Percentiles rank a stretch among this genome's conserved stretches.
Evolutionary conservation across 352 stramenopile species (phyloP).

Genomic region (Plasmopara viticola): DNA sequence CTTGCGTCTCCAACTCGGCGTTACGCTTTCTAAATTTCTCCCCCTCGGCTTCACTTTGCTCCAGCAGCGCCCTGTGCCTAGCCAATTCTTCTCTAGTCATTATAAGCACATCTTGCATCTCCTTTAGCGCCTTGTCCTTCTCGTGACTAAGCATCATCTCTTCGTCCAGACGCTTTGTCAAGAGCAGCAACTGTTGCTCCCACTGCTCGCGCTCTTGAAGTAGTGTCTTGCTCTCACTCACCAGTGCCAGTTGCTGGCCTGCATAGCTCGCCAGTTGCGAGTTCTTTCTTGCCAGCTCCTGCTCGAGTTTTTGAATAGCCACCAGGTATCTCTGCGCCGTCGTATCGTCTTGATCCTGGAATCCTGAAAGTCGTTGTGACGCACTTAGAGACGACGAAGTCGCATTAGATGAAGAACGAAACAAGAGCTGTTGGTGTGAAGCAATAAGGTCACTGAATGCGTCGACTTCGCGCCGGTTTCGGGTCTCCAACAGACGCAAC

Average conservation of each 20-base stretch:
- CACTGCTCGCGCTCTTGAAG: slow-evolving; percentile 57
- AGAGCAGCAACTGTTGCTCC: slow-evolving; percentile 45
- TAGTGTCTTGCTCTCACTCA: slow-evolving; percentile 70
- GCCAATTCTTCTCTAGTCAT: slow-evolving; percentile 50
- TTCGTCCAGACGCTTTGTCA: slow-evolving; percentile 53
- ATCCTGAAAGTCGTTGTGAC: slow-evolving; percentile 5
- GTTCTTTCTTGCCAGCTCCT: slow-evolving; percentile 62
- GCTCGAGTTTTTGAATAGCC: slow-evolving; percentile 64
- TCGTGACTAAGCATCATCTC: slow-evolving; percentile 54
- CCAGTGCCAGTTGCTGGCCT: slow-evolving; percentile 54
- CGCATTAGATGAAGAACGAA: slow-evolving; percentile 24
- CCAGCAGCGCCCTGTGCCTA: slow-evolving; percentile 47
- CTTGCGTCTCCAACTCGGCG: slow-evolving; percentile 42
- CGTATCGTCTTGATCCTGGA: slow-evolving; percentile 23
- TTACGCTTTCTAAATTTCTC: slow-evolving; percentile 35
- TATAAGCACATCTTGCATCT: slow-evolving; percentile 45
- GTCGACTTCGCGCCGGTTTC: slow-evolving; percentile 57
- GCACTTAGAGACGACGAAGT: slow-evolving; percentile 6
- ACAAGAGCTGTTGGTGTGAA: slow-evolving; percentile 67
- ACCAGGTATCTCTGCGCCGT: slow-evolving; percentile 42
- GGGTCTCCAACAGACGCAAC: slow-evolving; percentile 49
- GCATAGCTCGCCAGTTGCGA: slow-evolving; percentile 44
- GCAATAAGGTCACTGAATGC: slow-evolving; percentile 51
- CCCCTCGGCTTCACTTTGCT: slow-evolving; percentile 41
- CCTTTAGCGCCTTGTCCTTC: slow-evolving; percentile 64